Base-by-base conservation (phyloP, 1,284 basidiomycete genomes). In the Tilletia caries region DNA sequence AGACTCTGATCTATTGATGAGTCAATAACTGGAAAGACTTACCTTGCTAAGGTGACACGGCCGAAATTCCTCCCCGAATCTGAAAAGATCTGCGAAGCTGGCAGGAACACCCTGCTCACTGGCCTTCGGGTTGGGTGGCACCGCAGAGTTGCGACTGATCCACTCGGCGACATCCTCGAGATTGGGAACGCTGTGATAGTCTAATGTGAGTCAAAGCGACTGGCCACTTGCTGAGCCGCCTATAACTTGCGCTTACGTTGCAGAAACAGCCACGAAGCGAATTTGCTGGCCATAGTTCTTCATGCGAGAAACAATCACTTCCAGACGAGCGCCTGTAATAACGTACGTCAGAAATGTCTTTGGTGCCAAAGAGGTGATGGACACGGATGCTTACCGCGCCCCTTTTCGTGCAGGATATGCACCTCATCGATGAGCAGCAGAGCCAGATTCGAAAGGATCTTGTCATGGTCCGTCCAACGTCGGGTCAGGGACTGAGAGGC, bases 231-330 rank as follows among this genome's bases (percentile, higher is more conserved):
- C n/a, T n/a, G n/a, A n/a, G n/a, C n/a, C n/a, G n/a, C n/a, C n/a
- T n/a, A n/a, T n/a, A 54, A 4, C 25, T 23, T 37, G 27, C 12
- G 8, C 66, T 67, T 52, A 67, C 64, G 95, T 97, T 1, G 95
- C 95, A 0, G 93, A 95, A 33, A 97, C 89, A 5, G 95, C 88
- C 33, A 97, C 85, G 79, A 97, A 92, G 4, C 95, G 89, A 25
- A 92, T 89, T 1, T 85, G 84, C 1, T 86, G 85, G n/a, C 73
- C 68, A 54, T 75, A 71, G 65, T 88, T 85, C 83, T 91, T 93
- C 91, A 96, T 95, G n/a, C 95, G 89, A 1, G 92, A 91, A 34
- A 96, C 87, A 6, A 97, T 88, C 3, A 96, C 95, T 84, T 98
- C 95, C 2, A 98, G 86, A 2, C 92, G 70, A 20, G 79, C 71